Evolutionary conservation across 1,139 yeast genomes (phyloP).

Genomic region (Zygoascus sp.): DNA sequence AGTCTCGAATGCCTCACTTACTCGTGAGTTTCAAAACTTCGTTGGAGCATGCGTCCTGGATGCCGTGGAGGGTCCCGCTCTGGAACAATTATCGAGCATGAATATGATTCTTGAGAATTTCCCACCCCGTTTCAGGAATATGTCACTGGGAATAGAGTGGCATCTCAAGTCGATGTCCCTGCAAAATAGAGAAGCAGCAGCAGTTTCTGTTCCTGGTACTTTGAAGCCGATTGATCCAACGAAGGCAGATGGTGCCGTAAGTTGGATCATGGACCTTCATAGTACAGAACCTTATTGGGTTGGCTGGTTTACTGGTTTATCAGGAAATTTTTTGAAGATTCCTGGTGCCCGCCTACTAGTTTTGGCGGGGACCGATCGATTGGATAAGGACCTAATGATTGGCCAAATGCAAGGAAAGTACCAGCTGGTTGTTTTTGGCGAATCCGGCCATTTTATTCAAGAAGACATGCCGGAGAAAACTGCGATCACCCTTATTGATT

Average conservation of each 20-base stretch:
- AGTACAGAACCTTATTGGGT: conserved; percentile 68
- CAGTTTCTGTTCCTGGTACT: conserved; percentile 66
- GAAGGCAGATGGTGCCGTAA: conserved; percentile 10
- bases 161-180: conserved; percentile 53
- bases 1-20: conserved; percentile 49
- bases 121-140: conserved; percentile 53
- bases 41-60: conserved; percentile 75
- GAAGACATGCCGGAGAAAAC: conserved; percentile 79
- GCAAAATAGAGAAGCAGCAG: conserved; percentile 58
- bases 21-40: conserved; percentile 16
- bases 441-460: conserved; percentile 86
- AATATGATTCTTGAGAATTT: conserved; percentile 54
- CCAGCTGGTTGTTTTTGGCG: conserved; percentile 78
- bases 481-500: conserved; percentile 46
- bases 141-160: conserved; percentile 75
- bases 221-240: conserved; percentile 11
- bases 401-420: conserved; percentile 96
- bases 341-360: conserved; percentile 66
- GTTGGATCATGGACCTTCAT: conserved; percentile 63
- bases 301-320: conserved; percentile 75
- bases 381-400: conserved; percentile 78
- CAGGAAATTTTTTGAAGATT: conserved; percentile 52
- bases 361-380: conserved; percentile 84
- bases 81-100: conserved; percentile 64
- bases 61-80: conserved; percentile 91